Evolutionary conservation across 768 basidiomycete species (phyloP).

Genomic region (Termitomyces sp.): DNA sequence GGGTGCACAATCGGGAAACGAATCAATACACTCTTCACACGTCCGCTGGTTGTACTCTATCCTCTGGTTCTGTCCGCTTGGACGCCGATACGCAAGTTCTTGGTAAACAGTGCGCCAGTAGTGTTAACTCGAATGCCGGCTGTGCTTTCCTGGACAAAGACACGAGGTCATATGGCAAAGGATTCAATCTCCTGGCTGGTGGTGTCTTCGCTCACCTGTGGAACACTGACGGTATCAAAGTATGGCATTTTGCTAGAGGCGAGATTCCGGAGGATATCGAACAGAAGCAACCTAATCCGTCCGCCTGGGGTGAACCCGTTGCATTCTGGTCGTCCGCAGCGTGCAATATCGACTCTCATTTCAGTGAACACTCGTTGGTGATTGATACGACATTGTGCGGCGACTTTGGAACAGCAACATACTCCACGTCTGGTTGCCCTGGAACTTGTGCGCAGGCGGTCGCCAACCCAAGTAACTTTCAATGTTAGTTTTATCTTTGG

Average conservation of each 20-base stretch:
- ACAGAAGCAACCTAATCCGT: conserved; percentile 37
- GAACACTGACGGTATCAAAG: conserved; percentile 43
- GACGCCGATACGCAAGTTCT: conserved; percentile 19
- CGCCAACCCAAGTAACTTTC: conserved; percentile 52
- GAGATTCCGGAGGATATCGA: conserved; percentile 48
- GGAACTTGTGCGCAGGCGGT: conserved; percentile 44
- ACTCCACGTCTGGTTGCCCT: conserved; percentile 24
- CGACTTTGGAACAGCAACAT: conserved; percentile 36
- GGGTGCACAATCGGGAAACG: conserved; percentile 50
- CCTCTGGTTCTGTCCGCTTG: conserved; percentile 16
- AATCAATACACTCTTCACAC: conserved; percentile 71
- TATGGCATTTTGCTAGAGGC: conserved; percentile 52
- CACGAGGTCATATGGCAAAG: conserved; percentile 28
- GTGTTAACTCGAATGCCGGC: conserved; percentile 34
- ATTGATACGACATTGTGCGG: conserved; percentile 45
- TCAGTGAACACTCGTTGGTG: conserved; percentile 46
- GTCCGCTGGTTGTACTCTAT: conserved; percentile 33
- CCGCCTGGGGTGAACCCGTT: conserved; percentile 45
- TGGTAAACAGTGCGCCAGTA: conserved; percentile 32
- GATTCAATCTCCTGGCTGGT: conserved; percentile 39
- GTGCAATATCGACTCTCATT: conserved; percentile 46
- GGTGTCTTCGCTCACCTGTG: conserved; percentile 57
- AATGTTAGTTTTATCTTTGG: conserved; percentile 17
- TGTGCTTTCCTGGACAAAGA: conserved; percentile 40
- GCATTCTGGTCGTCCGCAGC: conserved; percentile 37